Evolutionary conservation across 495 filamentous ascomycete genomes (phyloP).

Genomic region (Ascobolus immersus): DNA sequence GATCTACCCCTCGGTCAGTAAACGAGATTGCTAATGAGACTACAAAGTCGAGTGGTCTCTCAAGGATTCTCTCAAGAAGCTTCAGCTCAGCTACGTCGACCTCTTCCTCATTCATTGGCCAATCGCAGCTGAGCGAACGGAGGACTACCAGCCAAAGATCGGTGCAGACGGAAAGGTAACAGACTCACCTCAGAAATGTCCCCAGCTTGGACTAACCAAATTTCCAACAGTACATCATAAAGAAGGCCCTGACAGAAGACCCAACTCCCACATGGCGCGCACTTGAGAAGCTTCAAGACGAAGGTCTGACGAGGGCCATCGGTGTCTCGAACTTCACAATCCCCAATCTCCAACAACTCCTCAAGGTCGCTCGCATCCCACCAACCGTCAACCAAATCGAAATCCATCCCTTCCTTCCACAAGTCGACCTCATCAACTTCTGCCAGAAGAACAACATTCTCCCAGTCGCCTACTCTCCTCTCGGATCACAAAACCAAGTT

Average conservation of each 20-base stretch:
- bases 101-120: slow-evolving; percentile 51
- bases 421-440: slow-evolving; percentile 20
- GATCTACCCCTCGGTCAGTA: neutral
- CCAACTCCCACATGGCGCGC: slow-evolving; percentile 26
- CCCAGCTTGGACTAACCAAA: slow-evolving; percentile 19
- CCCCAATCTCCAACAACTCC: slow-evolving; percentile 19
- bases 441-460: slow-evolving; percentile 18
- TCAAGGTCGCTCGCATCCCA: slow-evolving; percentile 15
- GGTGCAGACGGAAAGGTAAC: slow-evolving; percentile 29
- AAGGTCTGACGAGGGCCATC: slow-evolving; percentile 32
- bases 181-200: slow-evolving; percentile 11
- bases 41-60: slow-evolving; percentile 31
- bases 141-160: slow-evolving; percentile 25
- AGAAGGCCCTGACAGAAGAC: slow-evolving; percentile 30
- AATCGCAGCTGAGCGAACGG: slow-evolving; percentile 31
- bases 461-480: slow-evolving; percentile 30
- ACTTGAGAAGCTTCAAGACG: slow-evolving; percentile 30
- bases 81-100: slow-evolving; percentile 42
- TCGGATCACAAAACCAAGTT: slow-evolving; percentile 36
- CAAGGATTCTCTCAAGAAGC: slow-evolving; percentile 34
- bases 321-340: slow-evolving; percentile 31
- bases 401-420: slow-evolving; percentile 34
- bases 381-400: slow-evolving; percentile 35
- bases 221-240: slow-evolving; percentile 19
- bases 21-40: neutral